These are phyloP conservation scores for Sporobolomyces pararoseus DNA, from an alignment of 768 basidiomycete species.

Conservation along the genomic window DNA sequence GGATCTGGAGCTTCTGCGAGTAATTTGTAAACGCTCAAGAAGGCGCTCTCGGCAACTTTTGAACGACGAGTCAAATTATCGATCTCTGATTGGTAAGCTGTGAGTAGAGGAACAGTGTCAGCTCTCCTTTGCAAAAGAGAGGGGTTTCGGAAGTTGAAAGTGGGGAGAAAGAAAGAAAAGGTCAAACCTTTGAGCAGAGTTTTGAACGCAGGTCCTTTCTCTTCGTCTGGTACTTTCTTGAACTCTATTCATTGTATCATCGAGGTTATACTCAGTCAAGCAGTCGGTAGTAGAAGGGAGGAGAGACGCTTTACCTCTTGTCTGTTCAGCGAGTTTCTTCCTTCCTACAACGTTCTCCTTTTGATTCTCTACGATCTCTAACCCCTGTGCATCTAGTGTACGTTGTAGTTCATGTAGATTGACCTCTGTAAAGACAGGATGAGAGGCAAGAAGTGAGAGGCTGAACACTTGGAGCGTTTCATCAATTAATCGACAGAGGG, in stretches of 20 bases:
- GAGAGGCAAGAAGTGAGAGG: neutral
- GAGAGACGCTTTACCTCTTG: slow-evolving; percentile 63
- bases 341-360: slow-evolving; percentile 93
- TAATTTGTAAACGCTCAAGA: slow-evolving; percentile 93
- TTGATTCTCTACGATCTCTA: slow-evolving; percentile 96
- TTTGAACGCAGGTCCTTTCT: slow-evolving; percentile 84
- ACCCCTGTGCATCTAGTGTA: slow-evolving; percentile 78
- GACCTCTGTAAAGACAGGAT: slow-evolving; percentile 60
- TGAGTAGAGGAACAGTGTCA: neutral
- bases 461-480: slow-evolving; percentile 10
- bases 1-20: slow-evolving; percentile 96
- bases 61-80: slow-evolving; percentile 90
- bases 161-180: too few relatives aligned
- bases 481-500: neutral
- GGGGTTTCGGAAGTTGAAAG: neutral
- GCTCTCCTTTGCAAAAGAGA: neutral
- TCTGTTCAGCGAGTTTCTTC: slow-evolving; percentile 90
- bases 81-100: slow-evolving; percentile 94
- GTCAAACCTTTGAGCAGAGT: slow-evolving; percentile 73
- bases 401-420: slow-evolving; percentile 87
- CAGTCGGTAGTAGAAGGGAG: too few relatives aligned
- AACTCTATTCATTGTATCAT: slow-evolving; percentile 61
- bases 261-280: neutral
- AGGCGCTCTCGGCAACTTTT: slow-evolving; percentile 88
- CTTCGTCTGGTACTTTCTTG: slow-evolving; percentile 86